Evolutionary conservation across 192 early-diverging fungal genomes (phyloP), one percentile per base, ranked within the genome.

Genomic region (Backusella parvicylindrica): DNA sequence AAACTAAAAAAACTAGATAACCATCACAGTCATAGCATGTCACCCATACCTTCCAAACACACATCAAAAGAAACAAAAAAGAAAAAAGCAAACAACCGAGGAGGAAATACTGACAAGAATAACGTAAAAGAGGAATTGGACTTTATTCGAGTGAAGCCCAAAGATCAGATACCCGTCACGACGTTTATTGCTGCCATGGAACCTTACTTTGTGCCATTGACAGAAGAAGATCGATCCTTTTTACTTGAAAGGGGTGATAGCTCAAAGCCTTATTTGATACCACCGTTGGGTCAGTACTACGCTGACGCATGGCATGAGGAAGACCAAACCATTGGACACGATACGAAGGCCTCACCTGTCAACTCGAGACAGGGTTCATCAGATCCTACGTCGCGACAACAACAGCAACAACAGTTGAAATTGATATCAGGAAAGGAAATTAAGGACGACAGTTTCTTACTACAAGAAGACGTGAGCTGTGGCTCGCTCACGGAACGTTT

Each of bases 181-280:
- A 88, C 88, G 16, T 99, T 95, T 76, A 96, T 91, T 91, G 72
- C 86, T 13, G 93, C 91, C 13, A 81, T 92, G 56, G 97, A 98
- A 23, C 94, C 95, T 64, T 98, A 92, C 73, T 95, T 95, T 74
- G 84, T 95, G 13, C 86, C 84, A 31, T 85, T 98, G 50, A 89
- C 85, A 30, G 95, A 97, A 50, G 93, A 95, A 11, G 97, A 99
- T 82, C 72, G 96, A 11, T 74, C 78, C 16, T 90, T 91, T 60
- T 77, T 99, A 70, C 87, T 93, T 72, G 69, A 84, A 31, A 81
- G 85, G 64, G 75, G 72, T 67, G 64, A 81, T 56, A 60, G 73
- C 30, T 36, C 87, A 89, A 26, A 75, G 32, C 77, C 77, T 13
- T 95, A 91, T 80, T 79, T 91, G 50, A 90, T 95, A 60, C 95